Evolutionary conservation across 148 eudicot genomes (phyloP), one percentile per base, ranked within the genome.

Genomic region (Vaccinium corymbosum): DNA sequence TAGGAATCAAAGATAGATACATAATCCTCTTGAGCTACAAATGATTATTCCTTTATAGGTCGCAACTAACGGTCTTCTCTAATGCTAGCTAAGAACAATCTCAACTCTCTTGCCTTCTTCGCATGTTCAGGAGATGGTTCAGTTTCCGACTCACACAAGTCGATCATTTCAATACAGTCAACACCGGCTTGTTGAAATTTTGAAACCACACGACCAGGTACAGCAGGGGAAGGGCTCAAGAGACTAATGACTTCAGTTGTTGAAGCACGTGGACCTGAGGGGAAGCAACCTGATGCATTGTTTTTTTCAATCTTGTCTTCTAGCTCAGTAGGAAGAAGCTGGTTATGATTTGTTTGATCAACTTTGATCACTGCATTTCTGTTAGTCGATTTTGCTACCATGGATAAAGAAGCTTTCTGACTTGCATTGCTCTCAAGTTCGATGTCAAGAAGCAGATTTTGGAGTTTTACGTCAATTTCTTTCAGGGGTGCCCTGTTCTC

Each of bases 71-170:
- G 79, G 46, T 88, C 90, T 84, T 84, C 82, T 82, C 88, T 90
- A 70, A 92, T 89, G 85, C 88, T 86, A 27, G 87, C 88, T 62
- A 94, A 85, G 89, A 91, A 94, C 87, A 87, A 70, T 79, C 93
- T 91, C 72, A 93, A 86, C 53, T 94, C 95, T 74, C 80, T 90
- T 9, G 93, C 91, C 85, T 90, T 94, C 83, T 72, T 91, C 53
- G 82, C 86, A 82, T 92, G 91, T 68, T 89, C 93, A 50, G 98
- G 96, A 38, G 98, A 89, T 17, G 81, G 80, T 32, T 95, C 98
- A 29, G 78, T 86, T 79, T 95, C 98, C 0, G 95, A 89, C 1
- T 94, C 98, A 76, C 94, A 89, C 87, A 94, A 83, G 78, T 93
- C 96, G 61, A 94, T 94, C 46, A 93, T 85, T 57, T 89, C 90